Evolutionary conservation across 768 basidiomycete genomes (phyloP).

Genomic region (Daedaleopsis nitida): DNA sequence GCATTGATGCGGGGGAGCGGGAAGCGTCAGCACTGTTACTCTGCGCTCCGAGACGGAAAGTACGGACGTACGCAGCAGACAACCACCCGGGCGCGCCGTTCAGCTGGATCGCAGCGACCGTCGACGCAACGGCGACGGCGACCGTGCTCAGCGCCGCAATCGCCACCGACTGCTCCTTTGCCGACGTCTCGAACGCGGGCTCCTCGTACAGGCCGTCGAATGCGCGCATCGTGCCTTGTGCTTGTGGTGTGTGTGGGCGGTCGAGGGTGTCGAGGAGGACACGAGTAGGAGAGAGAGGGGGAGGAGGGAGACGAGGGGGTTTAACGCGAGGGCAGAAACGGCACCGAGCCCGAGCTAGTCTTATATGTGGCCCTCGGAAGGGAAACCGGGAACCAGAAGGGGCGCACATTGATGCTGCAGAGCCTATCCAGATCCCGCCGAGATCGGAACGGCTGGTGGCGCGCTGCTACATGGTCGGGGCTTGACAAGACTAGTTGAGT

Average conservation of each 20-base stretch:
- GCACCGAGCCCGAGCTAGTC: too few species aligned
- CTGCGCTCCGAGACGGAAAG: background rate
- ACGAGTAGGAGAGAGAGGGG: background rate
- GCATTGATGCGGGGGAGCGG: too few species aligned
- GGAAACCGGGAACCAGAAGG: too few species aligned
- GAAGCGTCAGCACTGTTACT: too few species aligned
- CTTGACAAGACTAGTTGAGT: too few species aligned
- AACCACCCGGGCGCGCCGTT: conserved; percentile 13
- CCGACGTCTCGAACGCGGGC: conserved; percentile 16
- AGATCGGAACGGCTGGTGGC: too few species aligned
- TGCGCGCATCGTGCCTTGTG: conserved; percentile 13
- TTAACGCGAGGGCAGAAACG: too few species aligned
- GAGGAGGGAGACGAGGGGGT: background rate
- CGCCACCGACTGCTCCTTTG: conserved; percentile 14
- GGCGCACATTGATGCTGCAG: too few species aligned
- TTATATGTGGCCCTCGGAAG: too few species aligned
- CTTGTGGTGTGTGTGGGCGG: background rate
- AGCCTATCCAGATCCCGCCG: too few species aligned
- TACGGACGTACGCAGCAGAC: conserved; percentile 22
- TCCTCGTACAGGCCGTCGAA: conserved; percentile 19
- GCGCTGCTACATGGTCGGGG: too few species aligned
- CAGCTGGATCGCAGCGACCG: conserved; percentile 17
- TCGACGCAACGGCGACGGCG: conserved; percentile 20
- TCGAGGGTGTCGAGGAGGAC: background rate
- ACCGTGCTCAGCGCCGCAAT: conserved; percentile 17